phyloP scores from a whole-genome alignment of 805 yeast species.

The Ogataea zsoltii region DNA sequence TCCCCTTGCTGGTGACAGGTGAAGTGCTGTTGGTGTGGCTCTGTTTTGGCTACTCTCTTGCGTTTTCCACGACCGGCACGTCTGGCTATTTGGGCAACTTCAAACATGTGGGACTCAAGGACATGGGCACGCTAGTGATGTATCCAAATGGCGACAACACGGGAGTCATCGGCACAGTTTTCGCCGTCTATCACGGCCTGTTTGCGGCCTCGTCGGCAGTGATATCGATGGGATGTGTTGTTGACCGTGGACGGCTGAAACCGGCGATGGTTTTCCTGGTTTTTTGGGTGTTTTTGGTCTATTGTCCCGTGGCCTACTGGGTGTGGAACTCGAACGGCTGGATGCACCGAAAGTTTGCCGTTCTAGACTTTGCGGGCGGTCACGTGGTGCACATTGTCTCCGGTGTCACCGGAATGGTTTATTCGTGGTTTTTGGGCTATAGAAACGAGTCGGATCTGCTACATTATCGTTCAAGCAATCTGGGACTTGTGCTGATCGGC shows the following conservation, averaged over 20 bases:
- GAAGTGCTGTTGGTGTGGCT: conserved; percentile 83
- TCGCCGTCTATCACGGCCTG: conserved; percentile 78
- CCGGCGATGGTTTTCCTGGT: conserved; percentile 78
- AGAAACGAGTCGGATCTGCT: conserved; percentile 63
- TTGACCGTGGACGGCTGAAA: conserved; percentile 81
- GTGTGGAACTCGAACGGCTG: conserved; percentile 89
- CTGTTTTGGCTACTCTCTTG: conserved; percentile 88
- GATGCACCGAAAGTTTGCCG: conserved; percentile 77
- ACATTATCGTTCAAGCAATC: conserved; percentile 85
- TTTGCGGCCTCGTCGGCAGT: conserved; percentile 82
- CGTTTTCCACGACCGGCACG: conserved; percentile 74
- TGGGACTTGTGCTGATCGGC: conserved; percentile 81
- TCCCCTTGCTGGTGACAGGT: conserved; percentile 62
- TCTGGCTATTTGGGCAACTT: conserved; percentile 70
- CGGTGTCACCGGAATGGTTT: conserved; percentile 86
- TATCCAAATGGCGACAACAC: conserved; percentile 15
- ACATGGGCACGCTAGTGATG: conserved; percentile 37
- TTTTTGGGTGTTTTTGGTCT: conserved; percentile 83
- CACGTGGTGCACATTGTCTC: conserved; percentile 88
- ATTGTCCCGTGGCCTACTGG: conserved; percentile 90
- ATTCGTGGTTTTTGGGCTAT: conserved; percentile 70
- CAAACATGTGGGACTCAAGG: conserved; percentile 69
- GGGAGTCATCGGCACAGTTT: conserved; percentile 60
- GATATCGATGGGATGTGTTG: conserved; percentile 82
- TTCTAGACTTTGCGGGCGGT: conserved; percentile 91